Conservation (phyloP, 2,329 filamentous ascomycete species). For the Epichloe sylvatica region DNA sequence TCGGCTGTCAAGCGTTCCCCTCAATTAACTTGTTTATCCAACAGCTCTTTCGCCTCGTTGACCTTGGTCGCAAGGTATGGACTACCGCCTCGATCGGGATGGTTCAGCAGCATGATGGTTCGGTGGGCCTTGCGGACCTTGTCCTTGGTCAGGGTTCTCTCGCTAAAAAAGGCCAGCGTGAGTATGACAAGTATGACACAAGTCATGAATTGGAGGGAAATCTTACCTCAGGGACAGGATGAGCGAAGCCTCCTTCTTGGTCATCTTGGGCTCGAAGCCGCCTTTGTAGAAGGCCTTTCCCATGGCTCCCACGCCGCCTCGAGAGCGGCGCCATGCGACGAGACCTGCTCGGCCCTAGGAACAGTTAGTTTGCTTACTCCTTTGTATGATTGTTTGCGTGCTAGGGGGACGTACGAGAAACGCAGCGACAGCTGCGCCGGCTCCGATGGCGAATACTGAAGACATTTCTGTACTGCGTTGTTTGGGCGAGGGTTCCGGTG, state of each 20-base stretch:
- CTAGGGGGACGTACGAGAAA: conserved; percentile 29
- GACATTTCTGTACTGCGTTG: conserved; percentile 19
- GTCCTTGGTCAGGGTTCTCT: conserved; percentile 77
- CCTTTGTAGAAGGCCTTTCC: conserved; percentile 96
- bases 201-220: too few relatives aligned
- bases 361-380: neutral
- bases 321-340: conserved; percentile 72
- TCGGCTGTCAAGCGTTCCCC: neutral
- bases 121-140: conserved; percentile 93
- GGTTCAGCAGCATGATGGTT: conserved; percentile 91
- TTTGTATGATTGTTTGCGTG: neutral
- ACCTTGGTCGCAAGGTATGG: conserved; percentile 95
- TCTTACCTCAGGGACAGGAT: conserved; percentile 79
- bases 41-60: conserved; percentile 92
- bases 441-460: conserved; percentile 31
- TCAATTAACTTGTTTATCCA: conserved; percentile 52
- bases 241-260: conserved; percentile 72
- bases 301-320: conserved; percentile 62
- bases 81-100: conserved; percentile 91
- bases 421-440: conserved; percentile 36
- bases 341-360: conserved; percentile 77
- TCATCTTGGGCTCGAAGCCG: conserved; percentile 96
- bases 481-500: neutral
- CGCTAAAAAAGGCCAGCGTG: conserved; percentile 37
- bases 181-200: too few relatives aligned